Evolutionary conservation across 2,329 filamentous ascomycete species (phyloP), one percentile per base, ranked within the genome.

Genomic region (Ceratocystis smalleyi): DNA sequence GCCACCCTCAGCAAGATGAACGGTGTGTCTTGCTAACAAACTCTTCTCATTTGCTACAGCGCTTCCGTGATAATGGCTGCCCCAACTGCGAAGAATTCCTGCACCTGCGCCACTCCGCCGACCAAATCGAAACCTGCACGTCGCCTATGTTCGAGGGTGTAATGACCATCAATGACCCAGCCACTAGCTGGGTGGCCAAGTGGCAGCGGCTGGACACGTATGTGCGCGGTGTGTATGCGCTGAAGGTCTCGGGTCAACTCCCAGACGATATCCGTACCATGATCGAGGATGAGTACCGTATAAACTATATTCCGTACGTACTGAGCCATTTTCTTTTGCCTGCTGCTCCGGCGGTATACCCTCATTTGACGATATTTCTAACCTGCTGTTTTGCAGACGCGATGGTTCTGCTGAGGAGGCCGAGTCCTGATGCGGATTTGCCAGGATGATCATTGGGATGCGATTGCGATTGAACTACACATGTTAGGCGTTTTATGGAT

Each of bases 41-140:
- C 62, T 59, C 62, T 64, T 60, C 63, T 27, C 24, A n/a, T 6
- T 24, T 12, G 17, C 43, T 57, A 51, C 72, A 92, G 87, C 87
- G 89, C 74, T 99, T 99, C 81, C 81, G 86, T 71, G 83, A 84
- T 71, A 81, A 88, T 72, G 94, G 94, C 69, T 99, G 94, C 73
- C 94, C 94, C 67, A 99, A 99, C 79, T 99, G 94, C 81, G 92
- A 96, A 73, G 84, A 88, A 61, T 89, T 96, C 74, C 86, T 99
- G 66, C 86, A 89, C 74, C 86, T 97, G 67, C 81, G 83, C 68
- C 85, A 86, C 73, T 88, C 86, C 69, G 78, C 81, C 70, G 94
- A 99, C 67, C 82, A 85, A 68, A 88, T 97, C 71, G 85, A 89
- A 72, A 89, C 91, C 77, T 96, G 91, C 81, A 99, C 94, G 22